Conservation (phyloP, 1,284 basidiomycete genomes). For the Stereum hirsutum region DNA sequence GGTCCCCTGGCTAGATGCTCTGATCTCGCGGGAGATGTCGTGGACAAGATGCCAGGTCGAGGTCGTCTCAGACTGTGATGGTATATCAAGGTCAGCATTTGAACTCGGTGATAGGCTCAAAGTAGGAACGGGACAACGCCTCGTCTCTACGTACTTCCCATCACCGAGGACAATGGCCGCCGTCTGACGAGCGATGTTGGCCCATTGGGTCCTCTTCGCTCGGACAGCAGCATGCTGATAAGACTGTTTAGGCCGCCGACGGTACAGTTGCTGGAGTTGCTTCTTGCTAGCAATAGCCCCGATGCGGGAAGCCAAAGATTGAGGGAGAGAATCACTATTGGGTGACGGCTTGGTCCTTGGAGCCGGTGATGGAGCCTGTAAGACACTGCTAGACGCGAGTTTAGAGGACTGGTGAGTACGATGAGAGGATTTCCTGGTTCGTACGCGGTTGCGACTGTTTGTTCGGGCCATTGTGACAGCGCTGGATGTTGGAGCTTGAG, state of each 20-base stretch:
- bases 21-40: slow-evolving; percentile 28
- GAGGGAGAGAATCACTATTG: neutral
- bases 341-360: neutral
- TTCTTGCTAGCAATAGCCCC: no score
- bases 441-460: neutral
- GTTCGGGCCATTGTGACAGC: neutral
- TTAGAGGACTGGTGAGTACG: neutral
- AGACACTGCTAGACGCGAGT: no score
- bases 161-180: slow-evolving; percentile 30
- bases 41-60: slow-evolving; percentile 18
- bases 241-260: neutral
- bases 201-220: slow-evolving; percentile 18
- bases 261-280: slow-evolving; percentile 1
- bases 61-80: slow-evolving; percentile 5
- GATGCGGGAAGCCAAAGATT: neutral
- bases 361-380: no score
- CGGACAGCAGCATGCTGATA: slow-evolving; percentile 9
- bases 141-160: slow-evolving; percentile 36
- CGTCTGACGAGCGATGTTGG: slow-evolving; percentile 29
- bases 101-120: neutral
- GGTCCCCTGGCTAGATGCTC: slow-evolving; percentile 28
- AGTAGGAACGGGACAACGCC: slow-evolving; percentile 14
- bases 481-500: neutral
- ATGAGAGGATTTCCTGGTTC: neutral
- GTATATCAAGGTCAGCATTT: slow-evolving; percentile 10